phyloP scores from a whole-genome alignment of 1,139 yeast genomes.

The Lipomyces yarrowii region DNA sequence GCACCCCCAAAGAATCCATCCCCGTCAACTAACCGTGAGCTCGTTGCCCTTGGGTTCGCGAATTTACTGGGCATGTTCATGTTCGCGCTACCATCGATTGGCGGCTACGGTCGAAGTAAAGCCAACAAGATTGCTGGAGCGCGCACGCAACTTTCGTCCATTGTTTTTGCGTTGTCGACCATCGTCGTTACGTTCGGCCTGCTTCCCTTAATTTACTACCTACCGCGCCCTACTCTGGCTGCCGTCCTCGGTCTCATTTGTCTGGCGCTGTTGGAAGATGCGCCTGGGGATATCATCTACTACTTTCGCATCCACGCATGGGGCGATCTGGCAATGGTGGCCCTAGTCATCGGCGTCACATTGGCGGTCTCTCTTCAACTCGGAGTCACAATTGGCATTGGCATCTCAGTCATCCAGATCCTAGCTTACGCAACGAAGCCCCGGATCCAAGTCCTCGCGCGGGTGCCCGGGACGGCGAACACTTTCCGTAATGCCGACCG shows the following conservation, averaged over 20 bases:
- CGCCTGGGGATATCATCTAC: conserved; percentile 76
- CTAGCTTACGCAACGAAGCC: conserved; percentile 85
- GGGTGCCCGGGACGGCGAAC: conserved; percentile 66
- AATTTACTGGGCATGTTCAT: conserved; percentile 68
- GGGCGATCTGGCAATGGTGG: conserved; percentile 74
- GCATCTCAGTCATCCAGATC: conserved; percentile 76
- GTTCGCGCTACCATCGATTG: conserved; percentile 90
- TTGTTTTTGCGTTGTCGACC: conserved; percentile 75
- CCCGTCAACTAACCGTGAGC: conserved; percentile 55
- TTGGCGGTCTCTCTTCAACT: conserved; percentile 82
- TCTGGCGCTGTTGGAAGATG: conserved; percentile 75
- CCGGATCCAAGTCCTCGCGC: conserved; percentile 84
- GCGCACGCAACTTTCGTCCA: conserved; percentile 79
- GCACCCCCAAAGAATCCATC: conserved; percentile 44
- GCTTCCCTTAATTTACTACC: conserved; percentile 64
- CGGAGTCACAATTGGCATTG: conserved; percentile 85
- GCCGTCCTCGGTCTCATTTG: conserved; percentile 85
- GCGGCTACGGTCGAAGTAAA: conserved; percentile 93
- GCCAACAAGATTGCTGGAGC: conserved; percentile 88
- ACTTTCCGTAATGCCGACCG: conserved; percentile 73
- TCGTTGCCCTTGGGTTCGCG: conserved; percentile 75
- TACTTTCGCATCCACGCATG: conserved; percentile 76
- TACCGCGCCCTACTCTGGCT: conserved; percentile 81
- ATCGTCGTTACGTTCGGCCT: conserved; percentile 64
- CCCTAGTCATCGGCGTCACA: conserved; percentile 71